phyloP scores from a whole-genome alignment of 306 rosid genomes.

The Castanea crenata region DNA sequence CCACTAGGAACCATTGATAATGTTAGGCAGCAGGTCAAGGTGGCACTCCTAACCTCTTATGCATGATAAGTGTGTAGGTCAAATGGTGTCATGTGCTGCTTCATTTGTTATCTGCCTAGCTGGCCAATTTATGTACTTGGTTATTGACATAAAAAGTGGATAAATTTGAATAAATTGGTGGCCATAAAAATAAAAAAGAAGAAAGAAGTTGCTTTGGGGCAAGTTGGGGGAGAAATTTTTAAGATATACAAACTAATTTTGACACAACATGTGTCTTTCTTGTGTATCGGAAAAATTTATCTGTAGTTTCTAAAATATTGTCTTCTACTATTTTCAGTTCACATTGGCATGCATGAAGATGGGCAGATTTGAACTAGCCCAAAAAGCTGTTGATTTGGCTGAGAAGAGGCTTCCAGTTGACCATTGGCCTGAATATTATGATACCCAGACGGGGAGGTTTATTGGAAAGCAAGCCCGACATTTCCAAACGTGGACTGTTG shows the following conservation, averaged over 20 bases:
- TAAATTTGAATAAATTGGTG: neutral
- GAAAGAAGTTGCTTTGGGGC: neutral
- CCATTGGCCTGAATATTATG: slow-evolving; percentile 95
- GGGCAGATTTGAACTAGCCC: slow-evolving; percentile 71
- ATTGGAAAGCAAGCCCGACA: slow-evolving; percentile 85
- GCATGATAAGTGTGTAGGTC: neutral
- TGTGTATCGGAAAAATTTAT: neutral
- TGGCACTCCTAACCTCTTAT: neutral
- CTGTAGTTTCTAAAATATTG: neutral
- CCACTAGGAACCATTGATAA: neutral
- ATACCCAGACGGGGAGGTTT: slow-evolving; percentile 76
- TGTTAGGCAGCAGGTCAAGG: neutral
- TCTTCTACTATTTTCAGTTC: slow-evolving; percentile 52
- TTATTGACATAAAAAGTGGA: neutral
- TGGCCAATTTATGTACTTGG: neutral
- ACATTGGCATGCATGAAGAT: slow-evolving; percentile 94
- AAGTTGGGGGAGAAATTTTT: neutral
- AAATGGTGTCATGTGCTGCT: slow-evolving; percentile 1
- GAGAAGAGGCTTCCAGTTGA: slow-evolving; percentile 73
- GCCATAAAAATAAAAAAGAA: neutral
- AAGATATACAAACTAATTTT: neutral
- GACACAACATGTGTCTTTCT: neutral
- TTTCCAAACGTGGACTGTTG: slow-evolving; percentile 91
- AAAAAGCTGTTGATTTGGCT: slow-evolving; percentile 68
- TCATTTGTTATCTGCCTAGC: neutral